These are phyloP conservation scores for Zoysia japonica DNA, from an alignment of 176 grass and related monocot species.

Conservation along the genomic window DNA sequence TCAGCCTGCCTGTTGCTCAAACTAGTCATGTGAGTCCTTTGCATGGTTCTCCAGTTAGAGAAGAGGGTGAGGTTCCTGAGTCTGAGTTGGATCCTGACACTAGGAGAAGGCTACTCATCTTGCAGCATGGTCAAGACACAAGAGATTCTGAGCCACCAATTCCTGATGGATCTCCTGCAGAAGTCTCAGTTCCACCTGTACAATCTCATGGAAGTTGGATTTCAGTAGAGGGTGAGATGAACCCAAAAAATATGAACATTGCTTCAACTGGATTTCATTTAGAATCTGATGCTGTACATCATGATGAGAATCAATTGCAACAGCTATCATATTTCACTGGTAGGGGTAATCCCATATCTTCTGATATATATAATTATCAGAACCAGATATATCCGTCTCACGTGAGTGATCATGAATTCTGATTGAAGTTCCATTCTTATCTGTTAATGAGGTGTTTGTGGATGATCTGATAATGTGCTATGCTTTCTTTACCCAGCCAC, in stretches of 20 bases:
- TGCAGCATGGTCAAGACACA: slow-evolving; percentile 91
- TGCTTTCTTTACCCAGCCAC: slow-evolving; percentile 51
- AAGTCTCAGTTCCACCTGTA: slow-evolving; percentile 56
- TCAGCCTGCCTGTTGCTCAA: slow-evolving; percentile 57
- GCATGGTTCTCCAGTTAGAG: slow-evolving; percentile 76
- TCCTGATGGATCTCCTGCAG: slow-evolving; percentile 39
- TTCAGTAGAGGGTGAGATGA: slow-evolving; percentile 51
- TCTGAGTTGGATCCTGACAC: slow-evolving; percentile 92
- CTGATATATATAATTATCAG: slow-evolving; percentile 54
- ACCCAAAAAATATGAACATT: slow-evolving; percentile 45
- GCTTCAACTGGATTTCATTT: slow-evolving; percentile 44
- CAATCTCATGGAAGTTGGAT: slow-evolving; percentile 59
- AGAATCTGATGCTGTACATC: slow-evolving; percentile 43
- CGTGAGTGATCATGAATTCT: slow-evolving; percentile 41
- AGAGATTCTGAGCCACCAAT: slow-evolving; percentile 55
- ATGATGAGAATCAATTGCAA: slow-evolving; percentile 50
- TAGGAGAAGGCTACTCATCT: slow-evolving; percentile 87
- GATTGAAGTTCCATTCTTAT: slow-evolving; percentile 6
- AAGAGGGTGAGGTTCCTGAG: slow-evolving; percentile 89
- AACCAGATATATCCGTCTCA: slow-evolving; percentile 62
- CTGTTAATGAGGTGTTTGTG: slow-evolving; percentile 26
- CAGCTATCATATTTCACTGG: slow-evolving; percentile 46
- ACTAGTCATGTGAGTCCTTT: slow-evolving; percentile 46
- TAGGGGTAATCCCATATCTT: slow-evolving; percentile 50
- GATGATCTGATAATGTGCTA: slow-evolving; percentile 1